phyloP scores from a whole-genome alignment of 2,329 filamentous ascomycete genomes.

The Neonectria coccinea region DNA sequence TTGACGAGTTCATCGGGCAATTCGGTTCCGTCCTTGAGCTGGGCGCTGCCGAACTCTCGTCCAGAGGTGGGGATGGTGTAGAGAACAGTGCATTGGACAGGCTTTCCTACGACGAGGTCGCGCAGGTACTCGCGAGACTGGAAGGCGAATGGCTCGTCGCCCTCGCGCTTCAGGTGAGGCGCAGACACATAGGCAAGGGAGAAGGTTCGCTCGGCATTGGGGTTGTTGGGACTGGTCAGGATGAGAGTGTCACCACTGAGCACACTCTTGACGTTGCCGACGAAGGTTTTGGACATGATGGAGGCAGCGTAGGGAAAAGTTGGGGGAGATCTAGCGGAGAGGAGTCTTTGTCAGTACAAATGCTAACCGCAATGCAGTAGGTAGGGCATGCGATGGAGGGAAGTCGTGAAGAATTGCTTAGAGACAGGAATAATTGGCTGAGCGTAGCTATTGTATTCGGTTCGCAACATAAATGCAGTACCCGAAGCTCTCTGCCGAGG shows the following conservation, averaged over 20 bases:
- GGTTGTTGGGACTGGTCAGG: slow-evolving; percentile 83
- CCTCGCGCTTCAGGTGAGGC: slow-evolving; percentile 86
- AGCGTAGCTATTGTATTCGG: not conserved
- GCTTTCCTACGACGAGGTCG: slow-evolving; percentile 85
- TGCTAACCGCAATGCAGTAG: slow-evolving; percentile 1
- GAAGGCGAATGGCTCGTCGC: slow-evolving; percentile 92
- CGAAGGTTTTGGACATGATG: slow-evolving; percentile 65
- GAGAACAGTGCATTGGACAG: slow-evolving; percentile 83
- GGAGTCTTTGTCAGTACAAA: slow-evolving; percentile 33
- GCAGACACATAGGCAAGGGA: slow-evolving; percentile 94
- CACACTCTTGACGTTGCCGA: slow-evolving; percentile 90
- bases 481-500: not conserved
- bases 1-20: slow-evolving; percentile 87
- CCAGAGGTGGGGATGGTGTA: slow-evolving; percentile 89
- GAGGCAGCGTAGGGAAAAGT: slow-evolving; percentile 38
- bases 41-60: slow-evolving; percentile 87
- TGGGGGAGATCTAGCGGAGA: slow-evolving; percentile 34
- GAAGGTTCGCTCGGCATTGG: slow-evolving; percentile 83
- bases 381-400: not conserved
- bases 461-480: not conserved
- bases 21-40: slow-evolving; percentile 78
- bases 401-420: not conserved
- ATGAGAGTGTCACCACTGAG: slow-evolving; percentile 93
- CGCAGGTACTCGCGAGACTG: slow-evolving; percentile 94
- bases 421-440: not conserved